These are phyloP conservation scores for Naegleria lovaniensis DNA, from an alignment of 208 protist species.

Conservation along the genomic window DNA sequence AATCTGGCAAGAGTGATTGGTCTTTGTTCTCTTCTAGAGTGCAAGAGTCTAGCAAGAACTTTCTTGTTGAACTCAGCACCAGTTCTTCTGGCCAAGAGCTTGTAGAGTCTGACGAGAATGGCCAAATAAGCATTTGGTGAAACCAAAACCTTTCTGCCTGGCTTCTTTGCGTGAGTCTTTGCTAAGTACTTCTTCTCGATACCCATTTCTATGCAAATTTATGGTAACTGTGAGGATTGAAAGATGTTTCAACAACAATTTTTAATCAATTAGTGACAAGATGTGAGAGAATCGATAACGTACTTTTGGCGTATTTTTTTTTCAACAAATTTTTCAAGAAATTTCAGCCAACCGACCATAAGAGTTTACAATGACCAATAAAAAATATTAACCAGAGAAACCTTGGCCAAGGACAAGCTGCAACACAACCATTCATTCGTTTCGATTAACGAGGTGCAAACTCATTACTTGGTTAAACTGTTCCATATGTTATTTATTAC, in stretches of 20 bases:
- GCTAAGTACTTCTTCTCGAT: not conserved
- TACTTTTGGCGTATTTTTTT: not conserved
- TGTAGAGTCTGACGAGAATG: constrained; percentile 98
- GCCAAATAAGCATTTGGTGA: constrained; percentile 90
- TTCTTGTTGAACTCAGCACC: constrained; percentile 96
- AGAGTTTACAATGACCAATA: no score
- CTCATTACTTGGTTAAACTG: no score
- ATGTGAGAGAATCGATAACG: not conserved
- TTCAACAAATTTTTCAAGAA: constrained; percentile 6
- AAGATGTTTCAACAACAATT: not conserved
- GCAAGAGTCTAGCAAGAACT: constrained; percentile 72
- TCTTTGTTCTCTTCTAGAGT: constrained; percentile 86
- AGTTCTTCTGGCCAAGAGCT: constrained; percentile 96
- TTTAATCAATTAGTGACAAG: no score
- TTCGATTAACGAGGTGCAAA: no score
- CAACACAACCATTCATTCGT: no score
- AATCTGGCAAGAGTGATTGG: constrained; percentile 68
- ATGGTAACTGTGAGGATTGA: not conserved
- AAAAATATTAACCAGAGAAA: no score
- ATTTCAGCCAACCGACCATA: no score
- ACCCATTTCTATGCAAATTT: not conserved
- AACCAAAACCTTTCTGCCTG: not conserved
- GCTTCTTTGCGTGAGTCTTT: not conserved
- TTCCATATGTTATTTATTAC: no score
- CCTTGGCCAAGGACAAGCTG: no score